Base-by-base conservation (phyloP, 2,329 filamentous ascomycete species). In the Dactylellina parvicollis region DNA sequence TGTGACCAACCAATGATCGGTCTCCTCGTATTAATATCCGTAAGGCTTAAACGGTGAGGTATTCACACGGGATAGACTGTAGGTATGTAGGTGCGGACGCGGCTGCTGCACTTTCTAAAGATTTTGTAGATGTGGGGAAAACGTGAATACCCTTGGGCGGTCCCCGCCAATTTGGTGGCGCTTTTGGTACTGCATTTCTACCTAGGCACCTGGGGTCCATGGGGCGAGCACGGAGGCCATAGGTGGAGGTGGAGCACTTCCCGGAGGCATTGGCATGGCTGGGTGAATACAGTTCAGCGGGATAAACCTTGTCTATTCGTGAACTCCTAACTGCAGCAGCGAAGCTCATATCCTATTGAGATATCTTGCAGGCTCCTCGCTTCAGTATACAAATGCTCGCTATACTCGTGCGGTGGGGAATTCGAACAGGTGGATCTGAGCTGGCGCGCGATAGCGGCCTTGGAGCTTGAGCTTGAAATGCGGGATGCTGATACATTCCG, bases 11-110 rank as follows among this genome's bases (percentile, higher is more conserved):
- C n/a, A n/a, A n/a, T n/a, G n/a, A n/a, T n/a, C n/a, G n/a, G n/a
- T n/a, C n/a, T n/a, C n/a, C n/a, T n/a, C n/a, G n/a, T n/a, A n/a
- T 69, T 69, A 69, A 69, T 69, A 69, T 69, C 64, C 64, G 49
- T 69, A 69, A 69, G 64, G 64, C 64, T 69, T 69, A 47, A 34
- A 55, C 55, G 44, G 46, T 60, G 46, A 34, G 28, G 26, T 32
- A 40, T 60, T 52, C 30, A 59, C 42, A 67, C 62, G 52, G 62
- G 62, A 67, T 49, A 52, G 59, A 67, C 38, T 65, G 36, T 24
- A 32, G 61, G 40, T 66, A 50, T 49, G 57, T 28, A 57, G 18
- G 42, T 22, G 30, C 28, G 30, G 26, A 28, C 40, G 42, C 42
- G 34, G n/a, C 34, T 42, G 22, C 36, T 32, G 7, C 7, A 10